Base-by-base conservation (phyloP, 495 filamentous ascomycete genomes). In the Penicillium manginii region DNA sequence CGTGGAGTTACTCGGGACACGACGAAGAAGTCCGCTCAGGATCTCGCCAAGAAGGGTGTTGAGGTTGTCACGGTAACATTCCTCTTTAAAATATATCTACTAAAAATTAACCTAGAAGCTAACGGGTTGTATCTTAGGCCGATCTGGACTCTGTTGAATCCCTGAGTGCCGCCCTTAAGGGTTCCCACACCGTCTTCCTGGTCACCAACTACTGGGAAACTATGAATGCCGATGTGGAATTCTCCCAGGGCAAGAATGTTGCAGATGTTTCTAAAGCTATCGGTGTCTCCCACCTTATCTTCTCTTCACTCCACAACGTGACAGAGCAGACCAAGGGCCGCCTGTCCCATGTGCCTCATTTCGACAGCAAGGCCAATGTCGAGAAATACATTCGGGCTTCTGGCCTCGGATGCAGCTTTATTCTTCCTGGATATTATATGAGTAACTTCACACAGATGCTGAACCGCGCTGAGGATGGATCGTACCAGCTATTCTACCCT, bases 351-450 rank as follows among this genome's bases (percentile, higher is more conserved):
- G 63, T 70, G 9, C 54, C 42, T 18, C 63, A 61, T 33, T 72
- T 73, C 45, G 74, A 77, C 42, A 57, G 68, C 47, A 81, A 82
- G 57, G 78, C 70, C 18, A 60, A 64, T 15, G 65, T 66, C 8
- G 79, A 81, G 57, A 47, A 69, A 22, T 78, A 81, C 35, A 78
- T 80, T 40, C 70, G 73, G 2, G 56, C 37, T 22, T 56, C 50
- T 9, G 78, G 72, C 12, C 63, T 89, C 15, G 75, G 77, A 0
- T 74, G 78, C 55, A 83, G 81, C 1, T 87, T 82, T 63, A 77
- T 87, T 60, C 60, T 83, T 37, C 78, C 83, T 3, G 86, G 82
- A 14, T 80, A 79, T 61, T 88, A 81, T 74, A 87, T 86, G 84
- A 73, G 72, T 58, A 85, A 84, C 62, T 59, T 74, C 17, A 60